Base-by-base conservation (phyloP, 257 asterid species). In the Nicotiana attenuata region DNA sequence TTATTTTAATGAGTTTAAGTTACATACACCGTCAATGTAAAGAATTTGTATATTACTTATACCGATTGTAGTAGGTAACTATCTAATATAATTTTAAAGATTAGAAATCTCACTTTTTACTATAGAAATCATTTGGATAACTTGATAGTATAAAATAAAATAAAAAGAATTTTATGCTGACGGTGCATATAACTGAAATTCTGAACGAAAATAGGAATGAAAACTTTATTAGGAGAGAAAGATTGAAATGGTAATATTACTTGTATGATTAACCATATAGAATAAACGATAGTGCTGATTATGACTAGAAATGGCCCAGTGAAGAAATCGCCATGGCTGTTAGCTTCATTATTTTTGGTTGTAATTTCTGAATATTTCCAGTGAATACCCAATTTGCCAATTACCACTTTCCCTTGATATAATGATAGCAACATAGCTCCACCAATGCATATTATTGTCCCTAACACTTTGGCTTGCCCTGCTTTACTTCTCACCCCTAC, bases 241-340 rank as follows among this genome's bases (percentile, higher is more conserved):
- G 22, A 55, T 5, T 55, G 61, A 55, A 56, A 56, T 19, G 10
- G 24, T 5, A n/a, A 20, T 60, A 60, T 86, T 85, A 93, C 98
- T 85, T 92, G 98, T 86, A 92, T 85, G 71, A 90, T 93, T 52
- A 96, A 59, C 97, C 97, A 94, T 10, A 91, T 57, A 6, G 98
- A 93, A 92, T 97, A 96, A 41, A 97, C 84, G 81, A 91, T 67
- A 24, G 97, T 86, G 78, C 98, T 96, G 7, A 87, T 73, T 7
- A 96, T 82, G 83, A 94, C 89, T 15, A 96, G 92, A 81, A 91
- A 35, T 2, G 98, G 97, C 1, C 99, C 99, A 66, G 86, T 79
- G 0, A 92, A 55, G 35, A 89, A 47, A 60, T 87, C 88, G 24
- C 38, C 86, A 77, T 91, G 98, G 85, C 59, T 80, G 76, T 78